Evolutionary conservation across 768 basidiomycete species (phyloP), one percentile per base, ranked within the genome.

Genomic region (Calocera viscosa): DNA sequence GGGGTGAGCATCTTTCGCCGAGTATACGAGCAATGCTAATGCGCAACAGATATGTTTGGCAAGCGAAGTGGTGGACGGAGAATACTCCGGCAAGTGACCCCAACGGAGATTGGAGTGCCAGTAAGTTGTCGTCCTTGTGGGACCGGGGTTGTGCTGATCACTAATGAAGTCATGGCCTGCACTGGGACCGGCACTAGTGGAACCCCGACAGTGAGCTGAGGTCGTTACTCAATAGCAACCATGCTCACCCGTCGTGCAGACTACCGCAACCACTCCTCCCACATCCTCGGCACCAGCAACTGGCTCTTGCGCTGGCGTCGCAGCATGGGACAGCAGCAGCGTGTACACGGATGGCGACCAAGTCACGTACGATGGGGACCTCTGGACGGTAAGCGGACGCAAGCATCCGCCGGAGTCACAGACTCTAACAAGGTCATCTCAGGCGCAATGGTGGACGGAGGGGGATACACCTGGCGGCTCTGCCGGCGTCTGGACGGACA

Each of bases 51-150:
- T 85, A 86, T 72, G 83, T 87, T 67, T 88, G 83, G 83, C 77
- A 86, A 83, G 84, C 86, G 16, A 86, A 86, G 70, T 87, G 80
- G 78, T 87, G 76, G 71, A 78, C 87, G 19, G 76, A 79, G 3
- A 71, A 76, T 19, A 77, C 78, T 32, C 86, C 86, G 2, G 72
- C 77, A 34, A 77, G 72, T 64, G 80, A 80, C 69, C 75, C 82
- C 14, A 83, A 79, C 71, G 78, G 79, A n/a, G 85, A 86, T 49
- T 87, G 84, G 86, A 82, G 82, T 68, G 81, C 86, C 32, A 82
- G 86, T 88, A 74, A 68, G 83, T 76, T 8, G 30, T 32, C 3
- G 5, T 38, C 35, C 14, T 38, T 38, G n/a, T n/a, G n/a, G n/a
- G n/a, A n/a, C n/a, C 35, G 35, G 5, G 35, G 7, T 5, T 38